These are phyloP conservation scores for Atkinsonella texensis DNA, from an alignment of 2,329 filamentous ascomycete species.

Conservation along the genomic window DNA sequence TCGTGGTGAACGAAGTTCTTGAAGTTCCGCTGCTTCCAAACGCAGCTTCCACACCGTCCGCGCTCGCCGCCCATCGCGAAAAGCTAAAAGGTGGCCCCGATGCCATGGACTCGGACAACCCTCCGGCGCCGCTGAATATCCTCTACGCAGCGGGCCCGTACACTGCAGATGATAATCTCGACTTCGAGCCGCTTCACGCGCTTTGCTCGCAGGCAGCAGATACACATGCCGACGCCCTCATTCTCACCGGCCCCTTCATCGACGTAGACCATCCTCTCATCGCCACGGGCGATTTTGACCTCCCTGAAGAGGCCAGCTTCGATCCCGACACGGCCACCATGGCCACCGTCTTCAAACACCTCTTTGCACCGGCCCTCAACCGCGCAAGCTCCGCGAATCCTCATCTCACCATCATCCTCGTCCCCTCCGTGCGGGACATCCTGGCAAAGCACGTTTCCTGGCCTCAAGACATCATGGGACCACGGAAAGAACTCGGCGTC, in stretches of 20 bases:
- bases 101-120: slow-evolving; percentile 40
- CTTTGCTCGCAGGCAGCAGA: slow-evolving; percentile 69
- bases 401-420: slow-evolving; percentile 65
- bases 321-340: slow-evolving; percentile 73
- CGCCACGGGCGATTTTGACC: slow-evolving; percentile 66
- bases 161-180: slow-evolving; percentile 82
- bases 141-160: slow-evolving; percentile 79
- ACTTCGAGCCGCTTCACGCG: slow-evolving; percentile 75
- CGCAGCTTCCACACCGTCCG: slow-evolving; percentile 55
- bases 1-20: slow-evolving; percentile 67
- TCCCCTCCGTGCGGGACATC: slow-evolving; percentile 73
- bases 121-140: slow-evolving; percentile 58
- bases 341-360: slow-evolving; percentile 68
- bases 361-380: slow-evolving; percentile 63
- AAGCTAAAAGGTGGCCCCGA: slow-evolving; percentile 54
- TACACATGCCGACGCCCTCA: slow-evolving; percentile 62
- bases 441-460: slow-evolving; percentile 77
- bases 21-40: slow-evolving; percentile 61
- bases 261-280: slow-evolving; percentile 85
- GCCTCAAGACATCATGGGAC: slow-evolving; percentile 51
- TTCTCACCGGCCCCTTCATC: slow-evolving; percentile 79
- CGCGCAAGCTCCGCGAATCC: slow-evolving; percentile 60
- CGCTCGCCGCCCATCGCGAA: slow-evolving; percentile 56
- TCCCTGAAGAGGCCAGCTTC: slow-evolving; percentile 52
- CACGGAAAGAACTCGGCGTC: slow-evolving; percentile 61